Evolutionary conservation across 139 green algal genomes (phyloP).

Genomic region (Penium margaritaceum): DNA sequence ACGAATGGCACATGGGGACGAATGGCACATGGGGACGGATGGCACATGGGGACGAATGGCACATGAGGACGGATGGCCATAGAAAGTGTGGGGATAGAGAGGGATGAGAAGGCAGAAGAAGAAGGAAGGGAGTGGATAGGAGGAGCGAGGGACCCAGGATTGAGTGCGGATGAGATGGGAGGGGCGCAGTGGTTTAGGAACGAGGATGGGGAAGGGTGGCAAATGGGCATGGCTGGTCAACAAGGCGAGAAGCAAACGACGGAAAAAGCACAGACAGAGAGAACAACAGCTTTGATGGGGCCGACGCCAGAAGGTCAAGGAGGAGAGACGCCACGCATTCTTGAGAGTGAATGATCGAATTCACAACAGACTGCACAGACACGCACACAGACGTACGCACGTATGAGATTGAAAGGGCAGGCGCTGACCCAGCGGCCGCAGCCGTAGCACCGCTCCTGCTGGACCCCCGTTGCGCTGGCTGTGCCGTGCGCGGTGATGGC

Average conservation of each 20-base stretch:
- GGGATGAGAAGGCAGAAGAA: neutral
- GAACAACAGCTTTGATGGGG: neutral
- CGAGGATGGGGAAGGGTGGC: neutral
- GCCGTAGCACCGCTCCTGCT: slow-evolving; percentile 41
- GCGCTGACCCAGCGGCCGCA: slow-evolving; percentile 41
- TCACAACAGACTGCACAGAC: neutral
- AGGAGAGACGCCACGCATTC: neutral
- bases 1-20: neutral
- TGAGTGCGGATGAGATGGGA: neutral
- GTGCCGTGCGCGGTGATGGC: too few relatives aligned
- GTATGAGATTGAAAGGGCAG: slow-evolving; percentile 38
- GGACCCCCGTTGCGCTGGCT: too few relatives aligned
- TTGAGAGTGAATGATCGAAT: neutral
- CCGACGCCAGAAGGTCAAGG: too few relatives aligned
- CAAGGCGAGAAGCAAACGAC: neutral
- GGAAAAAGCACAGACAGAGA: neutral
- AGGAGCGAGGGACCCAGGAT: neutral
- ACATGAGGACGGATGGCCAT: neutral
- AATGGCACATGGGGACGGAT: neutral
- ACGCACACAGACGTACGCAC: slow-evolving; percentile 11
- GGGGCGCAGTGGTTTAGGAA: too few relatives aligned
- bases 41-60: neutral
- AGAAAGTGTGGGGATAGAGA: neutral
- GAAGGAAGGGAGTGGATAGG: neutral
- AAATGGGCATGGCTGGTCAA: neutral